Conservation (phyloP, 1,284 basidiomycete species). For the Tilletia caries region DNA sequence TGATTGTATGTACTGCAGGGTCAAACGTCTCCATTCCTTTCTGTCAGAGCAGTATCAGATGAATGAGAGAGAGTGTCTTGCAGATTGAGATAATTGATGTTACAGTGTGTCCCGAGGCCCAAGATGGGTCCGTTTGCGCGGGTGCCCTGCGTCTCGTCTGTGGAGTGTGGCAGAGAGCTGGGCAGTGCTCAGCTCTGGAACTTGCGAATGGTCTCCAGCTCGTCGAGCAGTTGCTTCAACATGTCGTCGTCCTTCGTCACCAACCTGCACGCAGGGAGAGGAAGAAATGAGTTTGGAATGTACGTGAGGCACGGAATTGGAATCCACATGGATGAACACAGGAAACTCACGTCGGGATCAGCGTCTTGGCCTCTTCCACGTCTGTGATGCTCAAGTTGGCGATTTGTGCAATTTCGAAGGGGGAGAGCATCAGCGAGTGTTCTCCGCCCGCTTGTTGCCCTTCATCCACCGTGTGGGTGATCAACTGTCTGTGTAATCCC, state of each 20-base stretch:
- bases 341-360: constrained; percentile 67
- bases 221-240: constrained; percentile 73
- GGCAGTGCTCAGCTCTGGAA: constrained; percentile 60
- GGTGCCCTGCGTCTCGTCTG: too few relatives aligned
- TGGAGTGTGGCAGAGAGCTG: too few relatives aligned
- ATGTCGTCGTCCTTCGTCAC: constrained; percentile 81
- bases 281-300: background rate
- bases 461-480: constrained; percentile 31
- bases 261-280: constrained; percentile 60
- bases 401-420: constrained; percentile 88
- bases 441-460: constrained; percentile 21
- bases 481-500: constrained; percentile 23
- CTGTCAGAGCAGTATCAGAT: too few relatives aligned
- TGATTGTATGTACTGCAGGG: too few relatives aligned
- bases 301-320: background rate
- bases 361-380: constrained; percentile 84
- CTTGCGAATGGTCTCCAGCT: constrained; percentile 82
- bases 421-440: constrained; percentile 72
- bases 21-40: too few relatives aligned
- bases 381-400: constrained; percentile 82
- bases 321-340: background rate
- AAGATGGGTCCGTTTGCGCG: too few relatives aligned
- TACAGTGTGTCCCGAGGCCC: too few relatives aligned
- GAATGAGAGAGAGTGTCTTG: too few relatives aligned
- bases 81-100: too few relatives aligned